These are phyloP conservation scores for Fusarium fujikuroi DNA, from an alignment of 2,329 filamentous ascomycete genomes.

Conservation along the genomic window DNA sequence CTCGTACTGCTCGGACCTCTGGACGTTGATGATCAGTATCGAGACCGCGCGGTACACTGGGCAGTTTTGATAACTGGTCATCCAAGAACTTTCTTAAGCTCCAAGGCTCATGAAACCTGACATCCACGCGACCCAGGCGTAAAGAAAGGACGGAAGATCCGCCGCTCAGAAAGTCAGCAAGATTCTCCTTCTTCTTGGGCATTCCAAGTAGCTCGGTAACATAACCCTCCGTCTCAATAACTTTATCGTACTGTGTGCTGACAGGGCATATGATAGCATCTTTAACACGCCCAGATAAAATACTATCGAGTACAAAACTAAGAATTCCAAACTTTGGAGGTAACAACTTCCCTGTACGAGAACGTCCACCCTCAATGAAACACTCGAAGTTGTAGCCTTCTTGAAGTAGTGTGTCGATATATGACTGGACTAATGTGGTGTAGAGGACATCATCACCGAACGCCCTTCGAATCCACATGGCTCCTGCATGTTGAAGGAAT, in stretches of 20 bases:
- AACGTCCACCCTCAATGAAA: conserved; percentile 95
- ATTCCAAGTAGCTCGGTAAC: conserved; percentile 93
- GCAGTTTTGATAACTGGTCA: conserved; percentile 72
- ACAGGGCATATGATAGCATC: conserved; percentile 96
- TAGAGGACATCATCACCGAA: conserved; percentile 95
- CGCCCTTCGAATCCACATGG: conserved; percentile 93
- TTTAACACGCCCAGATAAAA: conserved; percentile 86
- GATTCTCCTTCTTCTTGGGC: conserved; percentile 94
- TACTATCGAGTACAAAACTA: conserved; percentile 88
- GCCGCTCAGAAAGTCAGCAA: conserved; percentile 87
- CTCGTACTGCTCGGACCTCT: conserved; percentile 65
- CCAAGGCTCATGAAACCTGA: conserved; percentile 97
- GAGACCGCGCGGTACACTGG: conserved; percentile 54
- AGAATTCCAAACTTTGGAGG: conserved; percentile 96
- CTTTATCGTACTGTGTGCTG: conserved; percentile 98
- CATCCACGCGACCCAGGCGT: conserved; percentile 90
- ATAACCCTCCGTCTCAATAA: conserved; percentile 97
- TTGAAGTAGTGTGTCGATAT: conserved; percentile 91
- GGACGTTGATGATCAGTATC: conserved; percentile 60
- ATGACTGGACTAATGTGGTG: conserved; percentile 91
- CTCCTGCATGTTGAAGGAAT: conserved; percentile 95
- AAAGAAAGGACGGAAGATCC: conserved; percentile 87
- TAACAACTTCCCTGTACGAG: conserved; percentile 90
- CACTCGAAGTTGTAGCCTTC: conserved; percentile 96
- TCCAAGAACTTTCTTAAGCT: conserved; percentile 84